Evolutionary conservation across 768 basidiomycete genomes (phyloP).

Genomic region (Saitozyma sp.): DNA sequence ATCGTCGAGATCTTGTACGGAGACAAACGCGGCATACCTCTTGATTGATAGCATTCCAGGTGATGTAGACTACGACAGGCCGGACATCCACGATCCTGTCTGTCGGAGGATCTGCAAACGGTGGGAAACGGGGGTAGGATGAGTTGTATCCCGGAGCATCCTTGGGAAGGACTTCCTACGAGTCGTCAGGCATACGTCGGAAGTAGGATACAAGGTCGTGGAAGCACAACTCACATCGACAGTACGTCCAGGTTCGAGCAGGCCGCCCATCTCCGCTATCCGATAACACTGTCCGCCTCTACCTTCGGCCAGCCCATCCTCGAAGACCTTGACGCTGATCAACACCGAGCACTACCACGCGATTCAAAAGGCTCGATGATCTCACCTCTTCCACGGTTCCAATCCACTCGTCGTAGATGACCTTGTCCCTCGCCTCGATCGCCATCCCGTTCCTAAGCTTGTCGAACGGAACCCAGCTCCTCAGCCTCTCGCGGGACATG

Average conservation of each 20-base stretch:
- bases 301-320: constrained; percentile 75
- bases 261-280: constrained; percentile 74
- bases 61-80: constrained; percentile 74
- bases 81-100: constrained; percentile 55
- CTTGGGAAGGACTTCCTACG: too few species aligned
- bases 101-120: constrained; percentile 10
- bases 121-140: constrained; percentile 3
- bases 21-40: constrained; percentile 58
- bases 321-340: constrained; percentile 64
- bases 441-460: constrained; percentile 64
- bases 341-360: not conserved
- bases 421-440: constrained; percentile 70
- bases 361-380: not conserved
- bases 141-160: too few species aligned
- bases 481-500: constrained; percentile 63
- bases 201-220: too few species aligned
- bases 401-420: constrained; percentile 80
- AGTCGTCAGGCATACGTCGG: too few species aligned
- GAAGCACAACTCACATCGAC: constrained; percentile 5
- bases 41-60: constrained; percentile 88
- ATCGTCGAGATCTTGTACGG: not conserved
- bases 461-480: constrained; percentile 64
- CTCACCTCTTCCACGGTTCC: constrained; percentile 83
- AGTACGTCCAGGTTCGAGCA: constrained; percentile 68
- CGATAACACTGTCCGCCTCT: constrained; percentile 64